phyloP scores from a whole-genome alignment of 2,329 filamentous ascomycete genomes.

The Dactylellina leptospora region DNA sequence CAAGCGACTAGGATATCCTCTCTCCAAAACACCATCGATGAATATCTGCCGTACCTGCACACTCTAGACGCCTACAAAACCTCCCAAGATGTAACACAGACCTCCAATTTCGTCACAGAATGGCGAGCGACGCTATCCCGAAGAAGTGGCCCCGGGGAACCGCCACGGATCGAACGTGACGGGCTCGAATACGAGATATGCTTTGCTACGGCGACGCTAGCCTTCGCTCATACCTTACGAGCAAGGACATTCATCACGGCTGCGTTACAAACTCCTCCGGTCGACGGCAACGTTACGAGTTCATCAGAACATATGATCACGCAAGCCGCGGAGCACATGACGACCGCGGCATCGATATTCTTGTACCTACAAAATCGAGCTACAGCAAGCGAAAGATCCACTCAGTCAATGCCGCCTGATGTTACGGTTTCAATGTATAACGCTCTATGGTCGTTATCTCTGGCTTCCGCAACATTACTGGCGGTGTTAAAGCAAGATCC shows the following conservation, averaged over 20 bases:
- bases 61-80: constrained; percentile 70
- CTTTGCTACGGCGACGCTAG: constrained; percentile 80
- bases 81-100: constrained; percentile 60
- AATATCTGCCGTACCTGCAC: constrained; percentile 84
- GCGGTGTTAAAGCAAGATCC: constrained; percentile 94
- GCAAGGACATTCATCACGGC: constrained; percentile 75
- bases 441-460: constrained; percentile 39
- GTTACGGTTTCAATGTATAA: constrained; percentile 59
- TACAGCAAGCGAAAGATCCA: constrained; percentile 66
- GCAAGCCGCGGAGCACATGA: constrained; percentile 72
- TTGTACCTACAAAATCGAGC: constrained; percentile 70
- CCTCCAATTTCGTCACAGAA: constrained; percentile 72
- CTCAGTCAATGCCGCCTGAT: constrained; percentile 66
- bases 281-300: constrained; percentile 65
- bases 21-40: constrained; percentile 74
- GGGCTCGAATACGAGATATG: constrained; percentile 84
- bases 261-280: constrained; percentile 68
- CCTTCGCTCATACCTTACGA: constrained; percentile 75
- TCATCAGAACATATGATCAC: constrained; percentile 54
- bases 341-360: constrained; percentile 81
- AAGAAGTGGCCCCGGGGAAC: constrained; percentile 70
- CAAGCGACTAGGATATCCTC: constrained; percentile 75
- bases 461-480: constrained; percentile 65
- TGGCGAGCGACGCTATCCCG: constrained; percentile 84
- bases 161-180: constrained; percentile 72